Conservation (phyloP, 495 filamentous ascomycete genomes). For the Apodospora peruviana region DNA sequence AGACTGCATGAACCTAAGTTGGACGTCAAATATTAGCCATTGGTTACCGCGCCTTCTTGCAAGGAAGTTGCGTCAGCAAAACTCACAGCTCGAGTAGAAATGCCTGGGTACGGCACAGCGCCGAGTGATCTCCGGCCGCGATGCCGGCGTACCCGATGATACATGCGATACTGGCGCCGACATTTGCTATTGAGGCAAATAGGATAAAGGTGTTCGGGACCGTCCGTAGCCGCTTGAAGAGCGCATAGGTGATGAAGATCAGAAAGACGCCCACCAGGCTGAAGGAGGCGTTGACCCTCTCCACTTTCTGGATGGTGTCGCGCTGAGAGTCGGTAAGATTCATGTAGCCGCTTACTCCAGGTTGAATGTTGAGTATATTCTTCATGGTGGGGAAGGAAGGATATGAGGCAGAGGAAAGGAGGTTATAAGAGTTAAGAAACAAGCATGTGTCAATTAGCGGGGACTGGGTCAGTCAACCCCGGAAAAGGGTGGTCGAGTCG, state of each 20-base stretch:
- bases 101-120: conserved; percentile 69
- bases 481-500: not conserved
- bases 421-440: conserved; percentile 8
- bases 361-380: conserved; percentile 4
- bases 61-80: too few species aligned
- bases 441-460: conserved; percentile 13
- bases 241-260: conserved; percentile 64
- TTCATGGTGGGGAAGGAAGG: conserved; percentile 13
- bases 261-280: conserved; percentile 64
- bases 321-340: conserved; percentile 24
- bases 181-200: conserved; percentile 77
- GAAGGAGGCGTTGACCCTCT: conserved; percentile 47
- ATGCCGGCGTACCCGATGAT: conserved; percentile 57
- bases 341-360: conserved; percentile 23
- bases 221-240: conserved; percentile 56
- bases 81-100: conserved; percentile 61
- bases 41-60: too few species aligned
- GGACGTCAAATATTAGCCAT: not conserved
- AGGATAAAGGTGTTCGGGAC: conserved; percentile 80
- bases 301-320: conserved; percentile 32
- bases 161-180: conserved; percentile 70
- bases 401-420: conserved; percentile 4
- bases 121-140: conserved; percentile 42
- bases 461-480: not conserved
- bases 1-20: conserved; percentile 50